Evolutionary conservation across 2,329 filamentous ascomycete species (phyloP).

Genomic region (Pyrenochaeta sp.): DNA sequence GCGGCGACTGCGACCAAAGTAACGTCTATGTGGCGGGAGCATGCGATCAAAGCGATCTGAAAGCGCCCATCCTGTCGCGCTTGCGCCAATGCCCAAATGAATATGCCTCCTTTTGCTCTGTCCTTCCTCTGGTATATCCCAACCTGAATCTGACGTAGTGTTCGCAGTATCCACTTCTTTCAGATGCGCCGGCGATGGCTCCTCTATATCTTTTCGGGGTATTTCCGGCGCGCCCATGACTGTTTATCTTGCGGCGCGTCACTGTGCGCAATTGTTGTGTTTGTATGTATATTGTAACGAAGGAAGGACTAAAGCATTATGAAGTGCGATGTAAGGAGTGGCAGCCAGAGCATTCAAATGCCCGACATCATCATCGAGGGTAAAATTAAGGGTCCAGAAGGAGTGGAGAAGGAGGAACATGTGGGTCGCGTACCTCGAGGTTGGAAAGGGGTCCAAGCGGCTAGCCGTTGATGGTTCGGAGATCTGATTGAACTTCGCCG

Average conservation of each 20-base stretch:
- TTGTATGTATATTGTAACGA: constrained; percentile 19
- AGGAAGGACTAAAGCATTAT: constrained; percentile 18
- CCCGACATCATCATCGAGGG: constrained; percentile 8
- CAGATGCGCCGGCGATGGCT: constrained; percentile 29
- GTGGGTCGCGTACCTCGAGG: constrained; percentile 16
- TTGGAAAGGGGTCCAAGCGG: constrained; percentile 29
- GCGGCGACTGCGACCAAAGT: constrained; percentile 51
- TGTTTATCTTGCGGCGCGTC: constrained; percentile 18
- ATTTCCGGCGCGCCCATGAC: constrained; percentile 31
- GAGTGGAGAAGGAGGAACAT: constrained; percentile 23
- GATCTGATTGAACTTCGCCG: constrained; percentile 14
- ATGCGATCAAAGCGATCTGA: constrained; percentile 45
- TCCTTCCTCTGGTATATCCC: constrained; percentile 23
- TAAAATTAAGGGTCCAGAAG: constrained; percentile 7
- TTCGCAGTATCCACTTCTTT: constrained; percentile 16
- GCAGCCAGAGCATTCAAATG: constrained; percentile 20
- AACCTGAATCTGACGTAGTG: constrained; percentile 13
- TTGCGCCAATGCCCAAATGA: constrained; percentile 21
- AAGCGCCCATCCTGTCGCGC: constrained; percentile 32
- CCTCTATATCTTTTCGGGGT: constrained; percentile 32
- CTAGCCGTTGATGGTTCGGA: constrained; percentile 20
- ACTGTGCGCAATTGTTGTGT: constrained; percentile 3
- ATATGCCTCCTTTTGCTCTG: constrained; percentile 11
- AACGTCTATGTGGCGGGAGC: constrained; percentile 50
- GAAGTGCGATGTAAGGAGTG: constrained; percentile 24